Conservation (phyloP, 257 asterid genomes). For the Przewalskia tangutica region DNA sequence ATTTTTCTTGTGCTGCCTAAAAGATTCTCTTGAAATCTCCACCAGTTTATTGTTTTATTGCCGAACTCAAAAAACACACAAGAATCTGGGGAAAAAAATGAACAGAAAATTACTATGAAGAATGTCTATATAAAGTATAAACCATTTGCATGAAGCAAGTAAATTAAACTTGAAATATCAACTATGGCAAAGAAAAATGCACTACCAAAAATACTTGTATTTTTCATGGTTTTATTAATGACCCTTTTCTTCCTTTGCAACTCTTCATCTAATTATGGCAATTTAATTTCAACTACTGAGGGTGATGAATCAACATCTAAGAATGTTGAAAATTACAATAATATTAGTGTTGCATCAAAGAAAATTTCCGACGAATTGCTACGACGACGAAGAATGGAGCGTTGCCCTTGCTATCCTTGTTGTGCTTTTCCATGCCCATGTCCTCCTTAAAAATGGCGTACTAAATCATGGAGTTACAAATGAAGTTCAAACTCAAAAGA, state of each 20-base stretch:
- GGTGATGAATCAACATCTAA: neutral
- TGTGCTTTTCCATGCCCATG: slow-evolving; percentile 6
- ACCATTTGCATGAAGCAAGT: neutral
- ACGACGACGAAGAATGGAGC: neutral
- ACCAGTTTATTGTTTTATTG: neutral
- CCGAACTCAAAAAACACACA: neutral
- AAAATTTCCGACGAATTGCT: neutral
- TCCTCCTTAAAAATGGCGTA: neutral
- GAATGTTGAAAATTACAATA: neutral
- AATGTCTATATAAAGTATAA: neutral
- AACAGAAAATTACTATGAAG: neutral
- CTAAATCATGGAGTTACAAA: too few relatives aligned
- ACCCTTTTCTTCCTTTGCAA: neutral
- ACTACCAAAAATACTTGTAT: neutral
- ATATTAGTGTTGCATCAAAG: neutral
- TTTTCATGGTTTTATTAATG: neutral
- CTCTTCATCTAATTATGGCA: neutral
- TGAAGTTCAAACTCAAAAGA: too few relatives aligned
- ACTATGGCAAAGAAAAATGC: neutral
- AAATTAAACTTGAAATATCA: neutral
- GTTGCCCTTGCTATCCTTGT: slow-evolving; percentile 8
- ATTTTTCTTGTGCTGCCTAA: neutral
- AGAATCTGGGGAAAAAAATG: neutral
- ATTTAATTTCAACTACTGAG: neutral
- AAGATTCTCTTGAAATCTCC: neutral